Conservation (phyloP, 768 basidiomycete genomes). For the Trametes punicea region DNA sequence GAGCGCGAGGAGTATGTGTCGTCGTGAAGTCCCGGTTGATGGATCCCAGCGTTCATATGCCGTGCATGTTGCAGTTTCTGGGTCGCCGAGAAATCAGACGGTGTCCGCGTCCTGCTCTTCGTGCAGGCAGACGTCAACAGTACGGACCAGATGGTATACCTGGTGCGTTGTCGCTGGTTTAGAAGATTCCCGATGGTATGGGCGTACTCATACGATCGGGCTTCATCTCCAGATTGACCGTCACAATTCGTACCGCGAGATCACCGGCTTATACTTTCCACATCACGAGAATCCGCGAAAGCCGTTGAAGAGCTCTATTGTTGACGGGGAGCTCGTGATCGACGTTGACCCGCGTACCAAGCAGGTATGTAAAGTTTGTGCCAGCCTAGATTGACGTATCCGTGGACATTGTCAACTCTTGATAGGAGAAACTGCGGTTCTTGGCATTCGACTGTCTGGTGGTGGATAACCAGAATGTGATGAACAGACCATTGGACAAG, state of each 20-base stretch:
- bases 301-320: conserved; percentile 72
- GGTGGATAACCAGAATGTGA: conserved; percentile 80
- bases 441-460: conserved; percentile 94
- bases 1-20: conserved; percentile 76
- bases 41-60: not conserved
- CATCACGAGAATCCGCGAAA: conserved; percentile 70
- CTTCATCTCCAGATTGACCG: conserved; percentile 75
- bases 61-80: conserved; percentile 71
- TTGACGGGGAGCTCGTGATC: conserved; percentile 93
- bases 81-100: conserved; percentile 99
- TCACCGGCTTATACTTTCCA: conserved; percentile 83
- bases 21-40: not conserved
- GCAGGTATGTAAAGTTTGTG: conserved; percentile 43
- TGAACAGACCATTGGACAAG: conserved; percentile 76
- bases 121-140: conserved; percentile 56
- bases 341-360: conserved; percentile 80
- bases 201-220: not conserved
- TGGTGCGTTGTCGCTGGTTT: conserved; percentile 45
- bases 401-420: too few species aligned
- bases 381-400: not conserved
- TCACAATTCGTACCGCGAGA: conserved; percentile 78
- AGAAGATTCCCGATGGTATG: not conserved
- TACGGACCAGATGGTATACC: conserved; percentile 60
- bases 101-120: conserved; percentile 84
- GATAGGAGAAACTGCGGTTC: conserved; percentile 75